These are phyloP conservation scores for Tritrichomonas foetus DNA, from an alignment of 208 protist species.

Conservation along the genomic window DNA sequence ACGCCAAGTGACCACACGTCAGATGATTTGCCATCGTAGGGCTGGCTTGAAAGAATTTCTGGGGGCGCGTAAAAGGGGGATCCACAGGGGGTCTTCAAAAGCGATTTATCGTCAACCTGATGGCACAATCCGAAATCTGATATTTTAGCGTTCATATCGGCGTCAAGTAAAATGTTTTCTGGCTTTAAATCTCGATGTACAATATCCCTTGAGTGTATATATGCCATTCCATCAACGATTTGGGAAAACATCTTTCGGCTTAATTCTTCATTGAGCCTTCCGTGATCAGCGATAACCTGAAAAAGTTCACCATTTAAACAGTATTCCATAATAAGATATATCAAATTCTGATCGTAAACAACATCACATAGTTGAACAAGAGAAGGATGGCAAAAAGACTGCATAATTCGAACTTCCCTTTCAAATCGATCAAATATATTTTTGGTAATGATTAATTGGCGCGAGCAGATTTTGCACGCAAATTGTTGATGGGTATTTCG, in stretches of 20 bases:
- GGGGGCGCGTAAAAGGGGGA: slow-evolving; percentile 21
- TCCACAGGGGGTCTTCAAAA: not conserved
- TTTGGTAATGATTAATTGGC: not conserved
- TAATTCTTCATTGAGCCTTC: no score
- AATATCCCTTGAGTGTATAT: no score
- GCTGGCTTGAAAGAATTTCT: not conserved
- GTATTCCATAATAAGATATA: slow-evolving; percentile 22
- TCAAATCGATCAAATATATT: not conserved
- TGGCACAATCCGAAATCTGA: not conserved
- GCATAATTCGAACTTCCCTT: not conserved
- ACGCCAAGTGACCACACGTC: slow-evolving; percentile 33
- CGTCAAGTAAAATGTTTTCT: no score
- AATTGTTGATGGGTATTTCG: not conserved
- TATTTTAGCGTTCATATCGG: no score
- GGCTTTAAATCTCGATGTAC: no score
- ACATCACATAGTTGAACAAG: not conserved
- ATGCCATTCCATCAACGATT: no score
- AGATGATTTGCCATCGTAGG: not conserved
- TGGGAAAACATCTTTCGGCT: no score
- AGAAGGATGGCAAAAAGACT: not conserved
- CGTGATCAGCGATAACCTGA: not conserved
- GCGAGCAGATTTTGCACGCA: slow-evolving; percentile 16
- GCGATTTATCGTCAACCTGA: not conserved
- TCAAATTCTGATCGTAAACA: not conserved
- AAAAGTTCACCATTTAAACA: not conserved